Base-by-base conservation (phyloP, 2,329 filamentous ascomycete genomes). In the Rosellinia necatrix region DNA sequence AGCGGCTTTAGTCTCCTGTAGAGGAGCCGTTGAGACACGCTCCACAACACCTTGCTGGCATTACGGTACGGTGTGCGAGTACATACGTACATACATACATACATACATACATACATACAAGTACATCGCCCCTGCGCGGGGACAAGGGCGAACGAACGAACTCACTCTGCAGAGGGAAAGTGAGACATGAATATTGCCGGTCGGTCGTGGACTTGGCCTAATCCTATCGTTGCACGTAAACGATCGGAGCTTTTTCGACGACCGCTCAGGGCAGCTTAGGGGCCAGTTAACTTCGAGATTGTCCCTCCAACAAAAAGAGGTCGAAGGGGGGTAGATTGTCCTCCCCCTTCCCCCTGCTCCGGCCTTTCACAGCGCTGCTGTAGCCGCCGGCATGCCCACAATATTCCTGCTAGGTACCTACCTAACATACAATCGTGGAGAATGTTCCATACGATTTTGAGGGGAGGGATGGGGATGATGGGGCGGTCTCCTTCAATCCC, bases 301-400 rank as follows among this genome's bases (percentile, higher is more conserved):
- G 65, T 66, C 66, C 66, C 66, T 64, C 64, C 66, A 62, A 61
- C 48, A 65, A 66, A 61, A 44, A 44, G 21, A 59, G 63, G 60
- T 61, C 65, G 64, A 62, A 29, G 32, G 48, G 51, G 53, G 60
- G 60, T 60, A 64, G 69, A 69, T 70, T 66, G 59, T 61, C 68
- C 41, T 67, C 68, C 64, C 66, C 61, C 53, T 58, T 64, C 66
- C 41, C 67, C 68, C 64, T 66, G 62, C 53, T 58, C 64, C 66
- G 68, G 69, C 75, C 75, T 76, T 75, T 78, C 70, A 76, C 63
- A 72, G 68, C 56, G 62, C 72, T 66, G 56, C 71, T 75, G 69
- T 75, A 76, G 70, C 74, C 76, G 75, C 74, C 72, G 68, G 61
- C 59, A 59, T 58, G 53, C 64, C 63, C 60, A 67, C 59, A 24